phyloP scores from a whole-genome alignment of 2,329 filamentous ascomycete species.

The Phialophora chinensis region DNA sequence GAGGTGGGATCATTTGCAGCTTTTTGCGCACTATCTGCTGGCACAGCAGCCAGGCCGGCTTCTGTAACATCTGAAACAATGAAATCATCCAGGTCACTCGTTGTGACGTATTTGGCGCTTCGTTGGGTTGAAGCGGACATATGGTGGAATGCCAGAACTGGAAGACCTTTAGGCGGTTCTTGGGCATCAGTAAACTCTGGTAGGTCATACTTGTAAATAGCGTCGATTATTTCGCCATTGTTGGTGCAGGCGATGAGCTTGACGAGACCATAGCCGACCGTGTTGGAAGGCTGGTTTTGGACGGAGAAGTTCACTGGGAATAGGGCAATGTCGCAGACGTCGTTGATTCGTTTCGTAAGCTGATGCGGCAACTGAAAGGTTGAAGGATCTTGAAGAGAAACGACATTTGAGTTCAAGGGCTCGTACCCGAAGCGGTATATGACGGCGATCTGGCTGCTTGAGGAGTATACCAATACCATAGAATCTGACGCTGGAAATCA shows the following conservation, averaged over 20 bases:
- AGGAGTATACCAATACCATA: slow-evolving; percentile 50
- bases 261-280: slow-evolving; percentile 6
- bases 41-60: background rate
- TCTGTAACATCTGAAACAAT: slow-evolving; percentile 22
- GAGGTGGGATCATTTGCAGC: background rate
- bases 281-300: background rate
- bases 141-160: background rate
- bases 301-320: slow-evolving; percentile 16
- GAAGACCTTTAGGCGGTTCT: background rate
- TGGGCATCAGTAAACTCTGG: background rate
- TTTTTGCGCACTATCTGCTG: background rate
- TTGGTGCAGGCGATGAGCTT: slow-evolving; percentile 20
- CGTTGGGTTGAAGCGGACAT: background rate
- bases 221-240: slow-evolving; percentile 25
- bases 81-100: slow-evolving; percentile 29
- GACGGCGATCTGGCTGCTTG: slow-evolving; percentile 45
- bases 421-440: slow-evolving; percentile 41
- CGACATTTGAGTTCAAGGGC: background rate
- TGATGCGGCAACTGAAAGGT: slow-evolving; percentile 26
- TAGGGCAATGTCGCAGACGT: slow-evolving; percentile 21
- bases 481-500: slow-evolving; percentile 41
- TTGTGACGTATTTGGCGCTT: slow-evolving; percentile 27
- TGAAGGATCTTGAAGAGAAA: slow-evolving; percentile 25
- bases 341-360: slow-evolving; percentile 7
- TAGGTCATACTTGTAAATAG: slow-evolving; percentile 25